These are phyloP conservation scores for Xerocomellus intermedius DNA, from an alignment of 768 basidiomycete genomes.

Conservation along the genomic window DNA sequence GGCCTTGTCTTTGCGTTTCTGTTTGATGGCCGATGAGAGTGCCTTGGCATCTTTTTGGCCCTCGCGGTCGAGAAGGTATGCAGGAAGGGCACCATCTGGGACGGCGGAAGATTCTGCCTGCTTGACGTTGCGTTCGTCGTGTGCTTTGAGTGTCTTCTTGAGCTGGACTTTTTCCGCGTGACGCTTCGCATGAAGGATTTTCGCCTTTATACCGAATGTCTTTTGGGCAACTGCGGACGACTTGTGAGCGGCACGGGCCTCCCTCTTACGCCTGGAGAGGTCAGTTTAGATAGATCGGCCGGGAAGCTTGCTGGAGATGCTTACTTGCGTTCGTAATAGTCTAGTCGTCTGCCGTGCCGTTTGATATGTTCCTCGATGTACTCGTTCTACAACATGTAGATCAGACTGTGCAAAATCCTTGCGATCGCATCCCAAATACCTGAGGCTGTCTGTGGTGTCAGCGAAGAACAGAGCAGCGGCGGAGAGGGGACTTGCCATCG, in stretches of 20 bases:
- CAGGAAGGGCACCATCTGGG: constrained; percentile 89
- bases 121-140: constrained; percentile 98
- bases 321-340: constrained; percentile 93
- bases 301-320: constrained; percentile 27
- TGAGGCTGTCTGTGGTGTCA: constrained; percentile 53
- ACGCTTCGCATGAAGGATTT: constrained; percentile 94
- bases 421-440: constrained; percentile 38
- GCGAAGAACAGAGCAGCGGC: not conserved
- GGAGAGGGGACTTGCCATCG: constrained; percentile 26
- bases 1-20: constrained; percentile 98
- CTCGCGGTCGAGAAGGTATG: constrained; percentile 95
- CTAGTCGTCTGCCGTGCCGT: constrained; percentile 92
- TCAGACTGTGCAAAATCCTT: constrained; percentile 8
- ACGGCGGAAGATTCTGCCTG: constrained; percentile 80
- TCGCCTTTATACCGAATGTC: constrained; percentile 94
- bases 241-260: constrained; percentile 74
- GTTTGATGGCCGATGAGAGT: constrained; percentile 93
- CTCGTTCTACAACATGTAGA: constrained; percentile 68
- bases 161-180: constrained; percentile 98
- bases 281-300: not conserved
- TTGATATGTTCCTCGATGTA: constrained; percentile 99
- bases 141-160: constrained; percentile 99
- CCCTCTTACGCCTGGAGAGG: constrained; percentile 67
- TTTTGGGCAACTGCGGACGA: constrained; percentile 87
- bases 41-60: constrained; percentile 99